Base-by-base conservation (phyloP, 2,329 filamentous ascomycete genomes). In the Saccharata proteae region DNA sequence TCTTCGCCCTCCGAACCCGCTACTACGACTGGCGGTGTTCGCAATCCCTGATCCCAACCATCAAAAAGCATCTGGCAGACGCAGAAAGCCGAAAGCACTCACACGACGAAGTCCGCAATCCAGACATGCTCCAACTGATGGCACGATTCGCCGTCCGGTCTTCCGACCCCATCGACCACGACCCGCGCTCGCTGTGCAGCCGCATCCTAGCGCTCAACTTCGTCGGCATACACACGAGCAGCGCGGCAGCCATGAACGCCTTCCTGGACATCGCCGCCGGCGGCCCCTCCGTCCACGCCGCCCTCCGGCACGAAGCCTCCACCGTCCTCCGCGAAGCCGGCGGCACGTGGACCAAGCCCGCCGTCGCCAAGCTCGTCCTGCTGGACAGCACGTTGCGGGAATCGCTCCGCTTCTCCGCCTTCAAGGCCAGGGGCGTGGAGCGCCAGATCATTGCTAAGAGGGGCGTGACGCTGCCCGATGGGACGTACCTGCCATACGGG, bases 381-480 rank as follows among this genome's bases (percentile, higher is more conserved):
- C 49, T 64, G 18, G 67, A 71, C 47, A 68, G 64, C 4, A 63
- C 63, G 11, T 62, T 71, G 25, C 63, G 66, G 17, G 67, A 71
- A 44, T 67, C 63, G 19, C 63, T 67, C 48, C 61, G 67, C 4
- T 26, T 63, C 10, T 64, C 59, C 42, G 58, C 61, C 32, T 64
- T 71, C 24, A 52, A 58, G 9, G 49, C 58, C n/a, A 61, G 58
- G 0, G 51, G 69, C 5, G 47, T 63, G 10, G 57, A 62, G 37
- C 58, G 65, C 8, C 62, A 64, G 38, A 64, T 71, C 1, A 42
- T 50, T n/a, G 12, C 24, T 9, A 6, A 14, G 18, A 26, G 19
- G 2, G 35, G 34, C 2, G 17, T 32, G 12, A 12, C 4, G 21
- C 6, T 31, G 20, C 29, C 29, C 5, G 21, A 15, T 14, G 29